phyloP scores from a whole-genome alignment of 2,329 filamentous ascomycete genomes.

The Neonectria ditissima region DNA sequence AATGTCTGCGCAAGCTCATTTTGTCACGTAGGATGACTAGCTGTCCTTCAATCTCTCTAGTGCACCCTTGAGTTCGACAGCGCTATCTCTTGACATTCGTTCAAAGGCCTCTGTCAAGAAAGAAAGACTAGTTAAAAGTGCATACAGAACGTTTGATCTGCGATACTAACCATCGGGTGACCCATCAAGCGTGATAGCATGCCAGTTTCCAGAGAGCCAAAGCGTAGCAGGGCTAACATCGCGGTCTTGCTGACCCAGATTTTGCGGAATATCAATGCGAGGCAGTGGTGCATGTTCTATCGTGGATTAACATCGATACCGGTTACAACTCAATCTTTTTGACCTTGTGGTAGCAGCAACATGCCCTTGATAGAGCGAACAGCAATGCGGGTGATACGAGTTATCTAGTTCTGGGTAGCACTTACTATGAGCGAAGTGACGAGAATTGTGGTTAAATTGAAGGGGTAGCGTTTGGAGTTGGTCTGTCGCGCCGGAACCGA shows the following conservation, averaged over 20 bases:
- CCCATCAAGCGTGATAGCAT: conserved; percentile 38
- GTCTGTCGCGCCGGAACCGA: neutral
- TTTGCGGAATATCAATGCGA: conserved; percentile 29
- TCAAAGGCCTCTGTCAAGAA: conserved; percentile 31
- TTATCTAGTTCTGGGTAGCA: neutral
- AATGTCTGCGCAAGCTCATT: neutral
- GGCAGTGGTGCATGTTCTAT: conserved; percentile 25
- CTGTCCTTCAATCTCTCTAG: conserved; percentile 28
- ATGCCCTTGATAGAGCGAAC: no score
- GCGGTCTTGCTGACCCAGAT: conserved; percentile 16
- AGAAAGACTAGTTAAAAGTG: neutral
- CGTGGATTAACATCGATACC: no score
- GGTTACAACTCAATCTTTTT: no score
- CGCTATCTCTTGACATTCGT: conserved; percentile 34
- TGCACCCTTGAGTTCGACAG: conserved; percentile 28
- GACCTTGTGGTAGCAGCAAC: no score
- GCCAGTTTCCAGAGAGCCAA: conserved; percentile 40
- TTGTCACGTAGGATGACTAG: conserved; percentile 3
- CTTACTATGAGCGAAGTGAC: conserved; percentile 18
- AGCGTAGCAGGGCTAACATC: conserved; percentile 32
- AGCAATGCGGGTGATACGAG: no score
- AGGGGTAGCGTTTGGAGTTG: conserved; percentile 17
- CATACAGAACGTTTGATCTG: neutral
- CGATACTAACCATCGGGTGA: conserved; percentile 34
- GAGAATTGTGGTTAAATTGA: conserved; percentile 23